Evolutionary conservation across 306 rosid species (phyloP).

Genomic region (Vicia faba): DNA sequence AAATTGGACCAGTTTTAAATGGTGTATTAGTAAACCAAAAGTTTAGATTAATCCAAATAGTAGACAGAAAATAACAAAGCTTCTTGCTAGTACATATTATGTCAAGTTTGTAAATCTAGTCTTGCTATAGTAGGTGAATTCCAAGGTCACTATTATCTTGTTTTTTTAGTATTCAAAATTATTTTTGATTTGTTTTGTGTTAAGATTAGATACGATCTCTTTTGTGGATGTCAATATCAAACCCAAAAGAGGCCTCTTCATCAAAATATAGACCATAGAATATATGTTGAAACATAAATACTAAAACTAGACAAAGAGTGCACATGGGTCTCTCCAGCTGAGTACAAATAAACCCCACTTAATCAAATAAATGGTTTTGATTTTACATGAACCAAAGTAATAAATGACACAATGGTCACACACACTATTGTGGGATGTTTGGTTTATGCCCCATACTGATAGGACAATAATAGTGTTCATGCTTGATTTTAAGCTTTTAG

Average conservation of each 20-base stretch:
- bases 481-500: slow-evolving; percentile 23
- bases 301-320: slow-evolving; percentile 37
- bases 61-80: background rate
- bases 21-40: background rate
- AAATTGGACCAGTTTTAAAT: background rate
- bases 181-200: background rate
- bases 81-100: background rate
- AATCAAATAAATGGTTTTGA: slow-evolving; percentile 24
- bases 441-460: slow-evolving; percentile 39
- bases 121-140: background rate
- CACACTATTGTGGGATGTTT: slow-evolving; percentile 42
- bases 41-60: background rate
- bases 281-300: slow-evolving; percentile 16
- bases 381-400: slow-evolving; percentile 41
- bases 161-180: background rate
- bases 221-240: slow-evolving; percentile 32
- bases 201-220: slow-evolving; percentile 16
- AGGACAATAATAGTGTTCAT: slow-evolving; percentile 26
- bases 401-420: slow-evolving; percentile 36
- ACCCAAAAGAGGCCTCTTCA: slow-evolving; percentile 28
- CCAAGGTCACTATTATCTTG: background rate
- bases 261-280: slow-evolving; percentile 32
- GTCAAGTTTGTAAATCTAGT: slow-evolving; percentile 4
- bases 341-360: slow-evolving; percentile 47
- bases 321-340: slow-evolving; percentile 35